A percentile compares a stretch with the other conserved stretches of the same genome.
phyloP scores from a whole-genome alignment of 306 rosid genomes.

The Echinosophora koreensis region DNA sequence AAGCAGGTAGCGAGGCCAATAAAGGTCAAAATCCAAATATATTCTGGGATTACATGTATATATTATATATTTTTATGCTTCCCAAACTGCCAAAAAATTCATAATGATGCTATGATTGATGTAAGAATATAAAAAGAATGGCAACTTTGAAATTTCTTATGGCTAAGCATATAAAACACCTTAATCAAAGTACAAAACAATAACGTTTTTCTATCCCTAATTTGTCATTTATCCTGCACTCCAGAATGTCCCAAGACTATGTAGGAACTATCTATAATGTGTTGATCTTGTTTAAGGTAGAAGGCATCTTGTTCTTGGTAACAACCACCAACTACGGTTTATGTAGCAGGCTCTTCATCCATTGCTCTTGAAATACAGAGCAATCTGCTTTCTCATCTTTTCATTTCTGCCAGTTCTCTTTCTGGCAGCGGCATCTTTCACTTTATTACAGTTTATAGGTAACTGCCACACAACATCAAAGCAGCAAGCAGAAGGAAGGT shows the following conservation, averaged over 20 bases:
- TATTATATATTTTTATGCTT: constrained; percentile 4
- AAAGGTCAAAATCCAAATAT: constrained; percentile 37
- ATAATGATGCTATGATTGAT: constrained; percentile 39
- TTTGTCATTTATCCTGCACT: constrained; percentile 41
- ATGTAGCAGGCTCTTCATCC: constrained; percentile 39
- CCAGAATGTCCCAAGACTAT: constrained; percentile 36
- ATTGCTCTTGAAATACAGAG: constrained; percentile 50
- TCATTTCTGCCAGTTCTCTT: constrained; percentile 37
- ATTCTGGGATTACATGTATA: constrained; percentile 25
- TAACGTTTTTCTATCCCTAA: constrained; percentile 43
- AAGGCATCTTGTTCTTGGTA: background rate
- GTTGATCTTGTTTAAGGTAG: constrained; percentile 14
- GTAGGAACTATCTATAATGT: constrained; percentile 25
- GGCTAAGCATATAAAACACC: constrained; percentile 45
- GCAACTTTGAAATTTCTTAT: constrained; percentile 36
- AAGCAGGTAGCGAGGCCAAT: background rate
- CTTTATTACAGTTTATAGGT: constrained; percentile 33
- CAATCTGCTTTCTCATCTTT: constrained; percentile 44
- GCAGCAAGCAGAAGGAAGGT: constrained; percentile 43
- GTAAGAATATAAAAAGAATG: constrained; percentile 49
- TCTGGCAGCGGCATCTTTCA: constrained; percentile 37
- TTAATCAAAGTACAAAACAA: constrained; percentile 48
- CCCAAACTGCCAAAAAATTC: constrained; percentile 29
- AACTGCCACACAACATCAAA: constrained; percentile 10
- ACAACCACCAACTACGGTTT: constrained; percentile 21